Evolutionary conservation across 129 eudicot genomes (phyloP).

Genomic region (Logfia minima): DNA sequence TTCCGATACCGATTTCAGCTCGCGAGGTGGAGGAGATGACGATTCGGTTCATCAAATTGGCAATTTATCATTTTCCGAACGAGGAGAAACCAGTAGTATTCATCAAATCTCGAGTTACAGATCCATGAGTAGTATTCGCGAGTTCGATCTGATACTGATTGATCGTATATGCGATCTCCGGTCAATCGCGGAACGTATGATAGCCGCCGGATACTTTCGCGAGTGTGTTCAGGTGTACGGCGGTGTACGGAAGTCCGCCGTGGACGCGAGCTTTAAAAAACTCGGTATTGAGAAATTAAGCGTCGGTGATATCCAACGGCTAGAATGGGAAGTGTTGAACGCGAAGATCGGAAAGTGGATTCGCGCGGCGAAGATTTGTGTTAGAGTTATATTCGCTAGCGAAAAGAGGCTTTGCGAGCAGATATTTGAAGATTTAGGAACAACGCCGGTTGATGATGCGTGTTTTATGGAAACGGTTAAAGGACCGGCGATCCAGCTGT

Average conservation of each 20-base stretch:
- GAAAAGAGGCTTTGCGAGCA: slow-evolving; percentile 55
- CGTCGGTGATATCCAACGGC: slow-evolving; percentile 61
- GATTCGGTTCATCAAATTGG: slow-evolving; percentile 16
- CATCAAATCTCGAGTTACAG: slow-evolving; percentile 38
- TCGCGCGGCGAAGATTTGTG: slow-evolving; percentile 52
- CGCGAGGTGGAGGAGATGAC: slow-evolving; percentile 18
- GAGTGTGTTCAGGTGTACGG: slow-evolving; percentile 72
- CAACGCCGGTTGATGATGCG: slow-evolving; percentile 36
- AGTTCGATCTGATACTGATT: slow-evolving; percentile 56
- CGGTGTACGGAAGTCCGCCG: slow-evolving; percentile 50
- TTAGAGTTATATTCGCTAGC: slow-evolving; percentile 57
- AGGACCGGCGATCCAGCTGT: slow-evolving; percentile 59
- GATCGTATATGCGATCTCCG: slow-evolving; percentile 57
- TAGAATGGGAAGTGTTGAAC: slow-evolving; percentile 61
- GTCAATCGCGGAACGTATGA: slow-evolving; percentile 66
- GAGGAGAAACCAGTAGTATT: slow-evolving; percentile 34
- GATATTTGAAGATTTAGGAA: slow-evolving; percentile 51
- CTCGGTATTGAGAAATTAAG: slow-evolving; percentile 61
- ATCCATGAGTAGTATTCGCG: slow-evolving; percentile 62
- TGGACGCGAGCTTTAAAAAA: slow-evolving; percentile 43
- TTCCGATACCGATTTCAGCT: neutral
- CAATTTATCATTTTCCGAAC: slow-evolving; percentile 18
- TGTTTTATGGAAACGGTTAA: slow-evolving; percentile 67
- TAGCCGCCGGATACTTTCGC: slow-evolving; percentile 48
- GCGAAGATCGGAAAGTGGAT: slow-evolving; percentile 64